Percentiles rank a stretch among this genome's conserved stretches.
Evolutionary conservation across 1,139 yeast genomes (phyloP).

Genomic region (Casaregolazyma lundiana): DNA sequence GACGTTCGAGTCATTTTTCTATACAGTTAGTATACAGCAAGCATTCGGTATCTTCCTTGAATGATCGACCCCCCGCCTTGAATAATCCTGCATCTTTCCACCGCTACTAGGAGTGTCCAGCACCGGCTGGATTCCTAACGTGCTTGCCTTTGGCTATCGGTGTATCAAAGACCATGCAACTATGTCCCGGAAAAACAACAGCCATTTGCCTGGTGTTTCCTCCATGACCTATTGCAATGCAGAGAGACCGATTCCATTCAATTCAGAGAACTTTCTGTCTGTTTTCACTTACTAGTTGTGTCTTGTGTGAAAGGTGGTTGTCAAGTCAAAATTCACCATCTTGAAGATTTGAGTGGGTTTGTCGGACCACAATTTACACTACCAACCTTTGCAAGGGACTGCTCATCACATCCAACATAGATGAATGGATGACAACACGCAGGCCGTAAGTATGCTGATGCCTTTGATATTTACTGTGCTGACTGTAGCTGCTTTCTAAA

Average conservation of each 20-base stretch:
- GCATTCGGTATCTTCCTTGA: neutral
- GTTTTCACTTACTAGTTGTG: slow-evolving; percentile 12
- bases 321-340: neutral
- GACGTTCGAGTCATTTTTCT: slow-evolving; percentile 92
- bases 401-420: slow-evolving; percentile 1
- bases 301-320: slow-evolving; percentile 1
- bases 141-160: slow-evolving; percentile 16
- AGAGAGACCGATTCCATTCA: slow-evolving; percentile 23
- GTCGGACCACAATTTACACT: slow-evolving; percentile 8
- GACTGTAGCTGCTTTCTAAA: slow-evolving; percentile 3
- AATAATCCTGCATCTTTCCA: slow-evolving; percentile 1
- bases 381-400: slow-evolving; percentile 4
- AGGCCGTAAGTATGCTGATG: neutral
- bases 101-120: slow-evolving; percentile 8
- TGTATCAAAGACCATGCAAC: slow-evolving; percentile 23
- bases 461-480: too few relatives aligned
- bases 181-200: slow-evolving; percentile 8
- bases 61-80: neutral
- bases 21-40: slow-evolving; percentile 9
- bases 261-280: neutral
- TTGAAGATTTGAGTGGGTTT: slow-evolving; percentile 6
- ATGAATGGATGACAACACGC: slow-evolving; percentile 4
- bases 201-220: neutral
- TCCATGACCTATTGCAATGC: slow-evolving; percentile 18
- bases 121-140: slow-evolving; percentile 5